Percentiles rank a stretch among this genome's conserved stretches.
phyloP scores from a whole-genome alignment of 2,329 filamentous ascomycete species.

The Aaosphaeria arxii region DNA sequence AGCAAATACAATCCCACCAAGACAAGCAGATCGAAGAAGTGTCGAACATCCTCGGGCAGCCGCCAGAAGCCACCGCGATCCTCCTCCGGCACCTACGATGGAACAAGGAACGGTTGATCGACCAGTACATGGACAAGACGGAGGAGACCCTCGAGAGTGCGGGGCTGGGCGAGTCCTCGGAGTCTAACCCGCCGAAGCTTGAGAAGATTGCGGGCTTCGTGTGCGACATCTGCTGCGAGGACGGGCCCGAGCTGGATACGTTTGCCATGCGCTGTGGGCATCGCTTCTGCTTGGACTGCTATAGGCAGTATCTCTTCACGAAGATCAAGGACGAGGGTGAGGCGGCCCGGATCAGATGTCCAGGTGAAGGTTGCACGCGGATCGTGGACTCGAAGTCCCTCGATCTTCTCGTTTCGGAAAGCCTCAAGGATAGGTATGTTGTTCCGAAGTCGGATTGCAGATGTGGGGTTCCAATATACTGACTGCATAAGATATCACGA shows the following conservation, averaged over 20 bases:
- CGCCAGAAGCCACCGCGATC: conserved; percentile 86
- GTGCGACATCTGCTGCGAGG: conserved; percentile 96
- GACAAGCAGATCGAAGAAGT: conserved; percentile 85
- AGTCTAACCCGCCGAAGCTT: conserved; percentile 58
- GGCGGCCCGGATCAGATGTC: conserved; percentile 90
- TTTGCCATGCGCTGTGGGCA: conserved; percentile 96
- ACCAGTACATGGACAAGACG: conserved; percentile 91
- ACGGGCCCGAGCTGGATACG: conserved; percentile 70
- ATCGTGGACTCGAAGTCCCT: conserved; percentile 90
- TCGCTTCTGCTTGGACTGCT: conserved; percentile 90
- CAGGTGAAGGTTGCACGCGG: conserved; percentile 78
- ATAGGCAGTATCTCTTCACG: conserved; percentile 82
- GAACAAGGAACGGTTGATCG: conserved; percentile 94
- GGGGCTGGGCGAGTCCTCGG: conserved; percentile 62
- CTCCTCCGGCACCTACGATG: conserved; percentile 84
- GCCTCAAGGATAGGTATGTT: conserved; percentile 54
- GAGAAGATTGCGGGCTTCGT: conserved; percentile 72
- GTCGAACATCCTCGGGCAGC: conserved; percentile 83
- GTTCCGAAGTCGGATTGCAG: not conserved
- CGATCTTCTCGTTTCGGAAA: conserved; percentile 65
- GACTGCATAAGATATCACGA: conserved; percentile 67
- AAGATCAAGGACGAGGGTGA: conserved; percentile 97
- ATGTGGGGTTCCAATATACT: conserved; percentile 2
- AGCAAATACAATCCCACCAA: conserved; percentile 81
- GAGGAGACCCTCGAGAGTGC: conserved; percentile 79